A percentile compares a stretch with the other conserved stretches of the same genome.
Conservation (phyloP, 176 grass and related monocot species). For the Calamus simplicifolius region DNA sequence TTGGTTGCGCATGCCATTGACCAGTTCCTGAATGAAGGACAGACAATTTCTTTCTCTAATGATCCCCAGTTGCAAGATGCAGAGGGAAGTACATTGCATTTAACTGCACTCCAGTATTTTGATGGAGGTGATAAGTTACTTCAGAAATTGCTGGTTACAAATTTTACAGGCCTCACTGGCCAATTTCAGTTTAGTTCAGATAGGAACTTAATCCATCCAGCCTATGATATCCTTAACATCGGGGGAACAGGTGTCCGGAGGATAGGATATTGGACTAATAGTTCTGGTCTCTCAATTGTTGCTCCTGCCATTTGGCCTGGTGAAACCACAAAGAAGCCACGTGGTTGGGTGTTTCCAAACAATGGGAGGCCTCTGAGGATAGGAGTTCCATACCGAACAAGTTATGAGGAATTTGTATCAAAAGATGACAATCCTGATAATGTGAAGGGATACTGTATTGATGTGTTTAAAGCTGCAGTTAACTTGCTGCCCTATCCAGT, state of each 20-base stretch:
- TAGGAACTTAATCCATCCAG: constrained; percentile 24
- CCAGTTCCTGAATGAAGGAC: constrained; percentile 37
- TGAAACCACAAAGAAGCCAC: constrained; percentile 41
- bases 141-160: constrained; percentile 31
- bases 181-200: constrained; percentile 31
- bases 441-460: constrained; percentile 80
- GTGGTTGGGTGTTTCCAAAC: constrained; percentile 85
- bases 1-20: constrained; percentile 63
- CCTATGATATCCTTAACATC: constrained; percentile 85
- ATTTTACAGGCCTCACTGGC: constrained; percentile 75
- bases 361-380: constrained; percentile 63
- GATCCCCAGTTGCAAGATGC: constrained; percentile 33
- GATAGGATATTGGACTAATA: constrained; percentile 72
- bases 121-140: constrained; percentile 55
- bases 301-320: constrained; percentile 78
- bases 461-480: constrained; percentile 75
- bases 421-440: constrained; percentile 38
- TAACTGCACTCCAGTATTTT: constrained; percentile 43
- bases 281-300: constrained; percentile 30
- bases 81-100: constrained; percentile 38
- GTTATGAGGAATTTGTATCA: constrained; percentile 61
- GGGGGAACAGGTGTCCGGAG: constrained; percentile 47
- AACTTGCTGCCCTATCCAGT: constrained; percentile 67
- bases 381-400: constrained; percentile 64
- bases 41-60: constrained; percentile 46